phyloP scores from a whole-genome alignment of 306 rosid genomes.

The Casuarina equisetifolia region DNA sequence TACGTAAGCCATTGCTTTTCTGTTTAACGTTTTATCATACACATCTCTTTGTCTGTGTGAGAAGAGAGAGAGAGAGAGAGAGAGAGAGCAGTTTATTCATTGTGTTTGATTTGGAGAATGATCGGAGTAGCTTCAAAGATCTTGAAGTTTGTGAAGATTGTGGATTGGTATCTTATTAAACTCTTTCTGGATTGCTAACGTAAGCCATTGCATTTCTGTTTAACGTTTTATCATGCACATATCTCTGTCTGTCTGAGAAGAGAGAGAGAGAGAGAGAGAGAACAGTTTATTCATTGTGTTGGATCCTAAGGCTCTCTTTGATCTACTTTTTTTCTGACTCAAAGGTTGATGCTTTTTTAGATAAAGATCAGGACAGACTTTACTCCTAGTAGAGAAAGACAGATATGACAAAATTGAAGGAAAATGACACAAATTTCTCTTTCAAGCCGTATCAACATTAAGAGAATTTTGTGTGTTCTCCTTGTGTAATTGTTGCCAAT shows the following conservation, averaged over 20 bases:
- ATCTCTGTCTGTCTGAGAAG: background rate
- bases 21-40: background rate
- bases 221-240: background rate
- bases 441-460: background rate
- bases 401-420: background rate
- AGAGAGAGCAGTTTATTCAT: background rate
- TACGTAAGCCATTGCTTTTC: constrained; percentile 6
- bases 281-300: background rate
- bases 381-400: background rate
- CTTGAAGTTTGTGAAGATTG: constrained; percentile 98
- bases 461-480: constrained; percentile 1
- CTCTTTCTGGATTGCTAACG: constrained; percentile 6
- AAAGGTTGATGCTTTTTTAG: background rate
- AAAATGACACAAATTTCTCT: background rate
- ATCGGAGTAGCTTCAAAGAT: constrained; percentile 92
- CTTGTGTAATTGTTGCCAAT: constrained; percentile 2
- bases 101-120: constrained; percentile 74
- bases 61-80: background rate
- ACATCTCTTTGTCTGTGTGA: background rate
- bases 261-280: background rate
- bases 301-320: constrained; percentile 8
- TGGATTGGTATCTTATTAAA: constrained; percentile 84
- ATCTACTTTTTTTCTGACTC: background rate
- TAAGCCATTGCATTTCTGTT: constrained; percentile 2
- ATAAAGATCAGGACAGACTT: background rate